Evolutionary conservation across 1,284 basidiomycete genomes (phyloP), one percentile per base, ranked within the genome.

Genomic region (Moniliella sp.): DNA sequence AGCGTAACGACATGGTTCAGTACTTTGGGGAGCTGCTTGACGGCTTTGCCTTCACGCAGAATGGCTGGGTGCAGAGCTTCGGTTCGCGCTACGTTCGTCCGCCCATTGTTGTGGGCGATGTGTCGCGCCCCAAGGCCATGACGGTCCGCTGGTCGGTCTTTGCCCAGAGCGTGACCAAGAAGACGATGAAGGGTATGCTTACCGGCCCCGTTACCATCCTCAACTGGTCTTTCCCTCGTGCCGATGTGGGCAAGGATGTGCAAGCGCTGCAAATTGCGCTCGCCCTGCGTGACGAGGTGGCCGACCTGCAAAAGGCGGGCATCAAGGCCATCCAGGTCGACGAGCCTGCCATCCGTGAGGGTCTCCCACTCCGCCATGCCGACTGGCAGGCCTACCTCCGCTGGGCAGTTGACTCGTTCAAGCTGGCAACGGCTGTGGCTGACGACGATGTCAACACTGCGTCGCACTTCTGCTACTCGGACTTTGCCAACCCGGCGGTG

Each of bases 141-240:
- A 94, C 91, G 52, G 86, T 97, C 57, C 75, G 75, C 63, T 99
- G 91, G 91, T 84, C 78, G 46, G 73, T 74, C 57, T 97, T 88
- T 65, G 88, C 91, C 39, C 91, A 97, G 70, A 84, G 79, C 64
- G 62, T 94, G 49, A 81, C 86, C 52, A 67, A 74, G 63, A 78
- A 76, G 65, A 83, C 88, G 57, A 88, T 99, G 81, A 99, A 99
- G 77, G 88, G 88, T 53, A 97, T 97, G 91, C 55, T 65, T 44
- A 88, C 88, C 42, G 84, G 86, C 43, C 62, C 61, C 28, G 62
- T 64, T 42, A 64, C 62, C 37, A 93, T 97, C 66, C 74, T 97
- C 65, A 94, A 94, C 73, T 97, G 91, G 91, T 97, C 91, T 27
- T 99, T 97, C 88, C 91, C 91, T 57, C 88, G 91, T 67, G 83